phyloP scores from a whole-genome alignment of 805 yeast species.

The Cyberlindnera nakhonratchasimensis region DNA sequence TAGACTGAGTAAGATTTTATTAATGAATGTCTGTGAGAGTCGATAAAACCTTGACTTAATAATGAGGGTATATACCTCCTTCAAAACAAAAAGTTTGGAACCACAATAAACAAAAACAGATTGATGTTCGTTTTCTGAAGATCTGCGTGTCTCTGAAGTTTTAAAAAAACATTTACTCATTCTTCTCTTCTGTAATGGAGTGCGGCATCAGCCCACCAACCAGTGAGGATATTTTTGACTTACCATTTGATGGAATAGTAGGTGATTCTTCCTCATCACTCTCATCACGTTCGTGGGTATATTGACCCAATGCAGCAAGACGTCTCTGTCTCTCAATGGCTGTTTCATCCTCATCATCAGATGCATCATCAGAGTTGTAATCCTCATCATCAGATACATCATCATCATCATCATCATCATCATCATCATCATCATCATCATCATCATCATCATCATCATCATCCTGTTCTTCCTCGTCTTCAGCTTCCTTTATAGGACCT shows the following conservation, averaged over 20 bases:
- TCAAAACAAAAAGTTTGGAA: too few relatives aligned
- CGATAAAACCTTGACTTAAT: too few relatives aligned
- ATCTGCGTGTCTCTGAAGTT: too few relatives aligned
- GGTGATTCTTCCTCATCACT: conserved; percentile 32
- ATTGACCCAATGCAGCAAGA: conserved; percentile 21
- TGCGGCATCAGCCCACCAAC: conserved; percentile 9
- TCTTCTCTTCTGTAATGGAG: conserved; percentile 27
- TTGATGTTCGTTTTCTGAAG: too few relatives aligned
- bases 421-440: conserved; percentile 2
- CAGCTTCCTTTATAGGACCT: not conserved
- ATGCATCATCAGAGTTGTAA: conserved; percentile 20
- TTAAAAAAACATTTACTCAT: too few relatives aligned
- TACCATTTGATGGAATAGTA: conserved; percentile 20
- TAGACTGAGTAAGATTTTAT: too few relatives aligned
- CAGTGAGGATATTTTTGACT: conserved; percentile 9
- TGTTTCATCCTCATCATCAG: conserved; percentile 22
- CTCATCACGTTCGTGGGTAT: conserved; percentile 24
- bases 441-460: too few relatives aligned
- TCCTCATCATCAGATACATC: conserved; percentile 24
- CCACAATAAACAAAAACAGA: too few relatives aligned
- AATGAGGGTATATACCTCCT: too few relatives aligned
- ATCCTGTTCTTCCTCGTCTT: conserved; percentile 2
- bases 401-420: conserved; percentile 3
- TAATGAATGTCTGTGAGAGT: too few relatives aligned
- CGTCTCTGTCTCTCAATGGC: conserved; percentile 23